Evolutionary conservation across 441 rosid species (phyloP).

Genomic region (Arabidopsis lyrata): DNA sequence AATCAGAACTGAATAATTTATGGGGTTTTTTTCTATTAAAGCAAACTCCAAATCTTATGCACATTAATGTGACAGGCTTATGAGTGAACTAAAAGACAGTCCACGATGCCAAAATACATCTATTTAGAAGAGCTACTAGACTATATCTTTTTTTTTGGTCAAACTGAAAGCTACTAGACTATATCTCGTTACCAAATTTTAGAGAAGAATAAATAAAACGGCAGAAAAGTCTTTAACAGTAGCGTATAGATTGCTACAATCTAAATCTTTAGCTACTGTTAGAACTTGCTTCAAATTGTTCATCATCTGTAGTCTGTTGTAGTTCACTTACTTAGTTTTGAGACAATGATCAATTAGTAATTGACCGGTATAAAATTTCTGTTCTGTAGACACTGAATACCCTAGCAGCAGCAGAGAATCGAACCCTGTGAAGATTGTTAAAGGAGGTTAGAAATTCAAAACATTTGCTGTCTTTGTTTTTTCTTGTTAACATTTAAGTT

Average conservation of each 20-base stretch:
- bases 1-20: too few species aligned
- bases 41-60: too few species aligned
- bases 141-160: too few species aligned
- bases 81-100: too few species aligned
- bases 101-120: too few species aligned
- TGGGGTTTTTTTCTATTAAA: too few species aligned
- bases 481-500: background rate
- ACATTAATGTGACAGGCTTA: too few species aligned
- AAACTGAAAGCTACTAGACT: too few species aligned
- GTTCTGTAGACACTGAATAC: conserved; percentile 57
- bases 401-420: conserved; percentile 44
- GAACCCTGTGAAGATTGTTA: conserved; percentile 63
- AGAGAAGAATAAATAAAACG: too few species aligned
- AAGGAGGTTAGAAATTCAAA: conserved; percentile 67
- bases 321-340: conserved; percentile 24
- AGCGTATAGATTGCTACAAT: background rate
- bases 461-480: conserved; percentile 15
- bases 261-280: conserved; percentile 14
- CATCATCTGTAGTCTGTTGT: conserved; percentile 8
- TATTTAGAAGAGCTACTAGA: too few species aligned
- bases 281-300: conserved; percentile 16
- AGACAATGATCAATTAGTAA: conserved; percentile 19
- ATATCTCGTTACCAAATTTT: too few species aligned
- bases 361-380: conserved; percentile 14
- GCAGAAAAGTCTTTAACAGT: too few species aligned